Evolutionary conservation across 345 rosid species (phyloP), one percentile per base, ranked within the genome.

Genomic region (Odontarrhena argentea): DNA sequence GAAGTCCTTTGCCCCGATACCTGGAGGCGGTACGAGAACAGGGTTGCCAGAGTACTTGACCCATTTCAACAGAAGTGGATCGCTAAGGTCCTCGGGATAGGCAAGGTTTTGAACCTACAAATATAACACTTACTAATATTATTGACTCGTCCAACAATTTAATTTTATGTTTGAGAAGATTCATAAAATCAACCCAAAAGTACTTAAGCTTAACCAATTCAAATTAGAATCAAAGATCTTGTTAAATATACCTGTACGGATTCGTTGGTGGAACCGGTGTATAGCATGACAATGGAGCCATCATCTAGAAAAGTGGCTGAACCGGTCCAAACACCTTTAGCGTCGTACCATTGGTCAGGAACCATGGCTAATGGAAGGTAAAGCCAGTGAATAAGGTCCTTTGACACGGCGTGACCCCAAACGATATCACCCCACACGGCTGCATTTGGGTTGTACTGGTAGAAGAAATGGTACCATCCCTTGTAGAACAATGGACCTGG

Each of bases 381-480:
- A 61, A 81, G 85, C 98, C 98, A 92, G 53, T 86, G 87, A 76
- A 89, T 81, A 55, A 89, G 66, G 53, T 92, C 96, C 57, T 63
- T 76, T 8, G 98, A 92, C 6, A 89, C 93, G 2, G 98, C 96
- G 64, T 92, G 98, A 15, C 91, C 98, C 98, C 98, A 92, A 4
- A 85, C 96, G 41, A 92, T 92, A 79, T 85, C 82, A 48, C 98
- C 98, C 96, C 96, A 92, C 9, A 92, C 74, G 5, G 98, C 84
- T 2, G 77, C 98, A 62, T 83, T 67, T 51, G 98, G 98, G 60
- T 89, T 89, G 85, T 85, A 89, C 37, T 92, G 98, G 77, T 92
- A 92, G 82, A 92, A 92, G 73, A 92, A 86, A 65, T 92, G 98
- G 75, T 92, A 92, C 93, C 87, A 89, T 42, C 96, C 98, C 65